A percentile compares a stretch with the other conserved stretches of the same genome.
Evolutionary conservation across 768 basidiomycete species (phyloP).

Genomic region (Sarcodon sp.): DNA sequence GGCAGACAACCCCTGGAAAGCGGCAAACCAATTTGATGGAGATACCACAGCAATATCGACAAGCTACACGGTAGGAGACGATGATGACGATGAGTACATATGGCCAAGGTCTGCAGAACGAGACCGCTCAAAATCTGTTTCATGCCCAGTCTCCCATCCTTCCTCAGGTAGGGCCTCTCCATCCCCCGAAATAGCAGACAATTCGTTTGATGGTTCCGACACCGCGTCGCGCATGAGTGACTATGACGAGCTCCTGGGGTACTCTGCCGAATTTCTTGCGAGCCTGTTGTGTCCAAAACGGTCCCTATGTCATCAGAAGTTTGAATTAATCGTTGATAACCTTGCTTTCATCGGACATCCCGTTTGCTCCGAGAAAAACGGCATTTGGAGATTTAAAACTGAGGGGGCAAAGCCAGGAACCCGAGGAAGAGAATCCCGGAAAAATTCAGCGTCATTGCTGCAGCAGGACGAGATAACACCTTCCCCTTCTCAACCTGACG

Average conservation of each 20-base stretch:
- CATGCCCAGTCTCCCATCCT: constrained; percentile 29
- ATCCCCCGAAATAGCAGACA: constrained; percentile 25
- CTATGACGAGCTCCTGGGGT: constrained; percentile 67
- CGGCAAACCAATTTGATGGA: constrained; percentile 37
- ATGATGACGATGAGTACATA: constrained; percentile 34
- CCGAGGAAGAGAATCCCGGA: constrained; percentile 24
- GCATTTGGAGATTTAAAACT: constrained; percentile 62
- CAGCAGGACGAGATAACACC: constrained; percentile 15
- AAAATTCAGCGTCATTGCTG: constrained; percentile 5
- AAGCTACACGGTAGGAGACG: constrained; percentile 4
- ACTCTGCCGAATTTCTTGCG: constrained; percentile 71
- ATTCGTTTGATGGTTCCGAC: constrained; percentile 5
- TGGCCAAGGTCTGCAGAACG: constrained; percentile 48
- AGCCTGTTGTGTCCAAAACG: constrained; percentile 66
- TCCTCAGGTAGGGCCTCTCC: constrained; percentile 42
- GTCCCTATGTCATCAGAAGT: constrained; percentile 85
- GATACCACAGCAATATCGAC: no score
- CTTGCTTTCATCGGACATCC: constrained; percentile 93
- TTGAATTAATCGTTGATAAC: constrained; percentile 85
- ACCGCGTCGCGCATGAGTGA: not conserved
- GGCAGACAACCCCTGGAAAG: constrained; percentile 64
- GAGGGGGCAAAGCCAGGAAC: constrained; percentile 46
- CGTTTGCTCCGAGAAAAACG: constrained; percentile 66
- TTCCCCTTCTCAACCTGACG: constrained; percentile 18
- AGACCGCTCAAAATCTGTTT: constrained; percentile 39